These are phyloP conservation scores for Funneliformis geosporum DNA, from an alignment of 192 early-diverging fungal genomes.

Conservation along the genomic window DNA sequence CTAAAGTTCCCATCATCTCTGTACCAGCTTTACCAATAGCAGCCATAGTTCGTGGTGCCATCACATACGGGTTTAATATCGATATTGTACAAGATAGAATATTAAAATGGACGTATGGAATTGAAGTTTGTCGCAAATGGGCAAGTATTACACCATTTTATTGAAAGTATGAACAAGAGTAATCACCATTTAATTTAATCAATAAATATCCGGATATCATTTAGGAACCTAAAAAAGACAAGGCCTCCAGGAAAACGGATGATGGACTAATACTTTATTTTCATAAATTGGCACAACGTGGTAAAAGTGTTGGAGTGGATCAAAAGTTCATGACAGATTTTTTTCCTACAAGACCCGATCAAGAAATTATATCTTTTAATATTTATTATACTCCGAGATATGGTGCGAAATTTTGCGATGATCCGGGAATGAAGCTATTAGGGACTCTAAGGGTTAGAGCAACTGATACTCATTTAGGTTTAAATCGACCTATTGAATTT, in stretches of 20 bases:
- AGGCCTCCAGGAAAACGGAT: neutral
- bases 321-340: neutral
- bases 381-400: neutral
- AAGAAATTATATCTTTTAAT: conserved; percentile 10
- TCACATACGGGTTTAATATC: conserved; percentile 44
- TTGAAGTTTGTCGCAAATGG: conserved; percentile 20
- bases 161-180: neutral
- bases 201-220: neutral
- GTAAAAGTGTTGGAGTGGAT: neutral
- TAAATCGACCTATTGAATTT: conserved; percentile 18
- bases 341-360: neutral
- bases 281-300: conserved; percentile 22
- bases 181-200: too few species aligned
- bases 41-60: conserved; percentile 57
- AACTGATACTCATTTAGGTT: neutral
- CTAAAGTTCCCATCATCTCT: conserved; percentile 47
- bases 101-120: conserved; percentile 20
- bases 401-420: conserved; percentile 13
- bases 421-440: conserved; percentile 13
- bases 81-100: neutral
- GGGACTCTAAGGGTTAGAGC: neutral
- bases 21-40: conserved; percentile 55
- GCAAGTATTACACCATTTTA: neutral
- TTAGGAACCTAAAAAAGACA: neutral
- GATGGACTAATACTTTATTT: neutral